Conservation (phyloP, 2,329 filamentous ascomycete genomes). For the Chaetomium olivaceum region DNA sequence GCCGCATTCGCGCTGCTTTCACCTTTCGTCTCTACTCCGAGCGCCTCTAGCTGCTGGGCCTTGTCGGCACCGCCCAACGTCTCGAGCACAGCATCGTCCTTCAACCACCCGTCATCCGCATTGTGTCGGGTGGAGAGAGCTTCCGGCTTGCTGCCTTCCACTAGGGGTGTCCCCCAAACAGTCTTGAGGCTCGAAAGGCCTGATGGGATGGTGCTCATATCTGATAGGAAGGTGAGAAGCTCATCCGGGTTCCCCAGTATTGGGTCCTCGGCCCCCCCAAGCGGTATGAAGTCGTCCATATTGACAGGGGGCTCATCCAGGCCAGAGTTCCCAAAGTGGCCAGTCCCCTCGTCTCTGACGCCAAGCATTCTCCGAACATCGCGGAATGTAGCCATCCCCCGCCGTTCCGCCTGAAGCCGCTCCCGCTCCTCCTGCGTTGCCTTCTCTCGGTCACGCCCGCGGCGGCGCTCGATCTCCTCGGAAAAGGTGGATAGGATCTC, state of each 20-base stretch:
- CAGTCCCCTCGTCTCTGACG: constrained; percentile 44
- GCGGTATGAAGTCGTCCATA: constrained; percentile 65
- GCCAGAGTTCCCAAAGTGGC: constrained; percentile 31
- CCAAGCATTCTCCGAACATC: constrained; percentile 43
- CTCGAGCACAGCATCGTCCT: constrained; percentile 72
- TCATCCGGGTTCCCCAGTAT: constrained; percentile 58
- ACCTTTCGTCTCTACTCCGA: constrained; percentile 42
- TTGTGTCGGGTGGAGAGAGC: constrained; percentile 37
- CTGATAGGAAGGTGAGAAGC: constrained; percentile 70
- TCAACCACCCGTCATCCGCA: constrained; percentile 71
- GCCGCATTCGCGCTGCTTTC: constrained; percentile 25
- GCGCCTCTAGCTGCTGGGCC: constrained; percentile 58
- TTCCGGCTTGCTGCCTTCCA: constrained; percentile 59
- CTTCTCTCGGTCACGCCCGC: constrained; percentile 79
- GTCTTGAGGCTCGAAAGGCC: constrained; percentile 74
- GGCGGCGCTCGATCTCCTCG: constrained; percentile 72
- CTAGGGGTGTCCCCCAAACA: constrained; percentile 84
- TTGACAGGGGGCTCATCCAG: constrained; percentile 46
- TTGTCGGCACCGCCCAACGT: constrained; percentile 65
- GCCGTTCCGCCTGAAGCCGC: constrained; percentile 74
- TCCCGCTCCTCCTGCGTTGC: constrained; percentile 85
- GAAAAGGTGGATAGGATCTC: constrained; percentile 74
- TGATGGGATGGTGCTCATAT: constrained; percentile 81
- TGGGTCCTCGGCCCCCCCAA: constrained; percentile 53
- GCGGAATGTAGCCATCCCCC: constrained; percentile 69